phyloP scores from a whole-genome alignment of 768 basidiomycete species.

The Boletus huronensis region DNA sequence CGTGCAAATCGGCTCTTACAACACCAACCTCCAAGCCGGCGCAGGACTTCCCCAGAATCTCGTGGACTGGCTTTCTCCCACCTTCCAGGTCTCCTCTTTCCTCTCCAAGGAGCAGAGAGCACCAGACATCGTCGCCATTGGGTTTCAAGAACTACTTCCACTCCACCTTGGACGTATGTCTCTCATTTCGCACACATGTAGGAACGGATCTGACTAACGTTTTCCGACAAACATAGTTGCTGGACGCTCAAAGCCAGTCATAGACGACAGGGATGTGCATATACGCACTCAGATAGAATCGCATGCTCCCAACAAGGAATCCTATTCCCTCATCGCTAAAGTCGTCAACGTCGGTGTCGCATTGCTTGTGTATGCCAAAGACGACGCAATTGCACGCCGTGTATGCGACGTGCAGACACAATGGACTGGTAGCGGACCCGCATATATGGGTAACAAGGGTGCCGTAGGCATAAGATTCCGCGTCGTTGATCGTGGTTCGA shows the following conservation, averaged over 20 bases:
- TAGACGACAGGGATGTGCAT: constrained; percentile 64
- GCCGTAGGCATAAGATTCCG: constrained; percentile 87
- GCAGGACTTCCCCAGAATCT: constrained; percentile 77
- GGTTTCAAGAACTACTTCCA: constrained; percentile 91
- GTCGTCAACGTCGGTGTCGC: constrained; percentile 86
- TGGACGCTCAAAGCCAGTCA: constrained; percentile 67
- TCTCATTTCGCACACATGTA: background rate
- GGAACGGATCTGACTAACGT: constrained; percentile 1
- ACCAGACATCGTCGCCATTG: constrained; percentile 86
- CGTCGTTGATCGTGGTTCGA: constrained; percentile 51
- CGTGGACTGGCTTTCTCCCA: constrained; percentile 88
- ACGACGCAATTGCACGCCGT: constrained; percentile 58
- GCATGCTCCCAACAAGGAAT: constrained; percentile 67
- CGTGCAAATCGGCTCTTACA: constrained; percentile 86
- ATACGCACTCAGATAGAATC: constrained; percentile 73
- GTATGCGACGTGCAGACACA: constrained; percentile 66
- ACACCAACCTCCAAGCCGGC: constrained; percentile 83
- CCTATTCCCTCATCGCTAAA: constrained; percentile 75
- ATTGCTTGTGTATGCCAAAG: constrained; percentile 80
- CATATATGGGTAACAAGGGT: constrained; percentile 91
- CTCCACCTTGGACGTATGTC: constrained; percentile 80
- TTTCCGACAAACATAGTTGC: constrained; percentile 49
- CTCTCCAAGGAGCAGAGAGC: constrained; percentile 59
- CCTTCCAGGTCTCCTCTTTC: constrained; percentile 70
- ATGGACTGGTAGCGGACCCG: constrained; percentile 72